These are phyloP conservation scores for Taphrina confusa DNA, from an alignment of 1,139 yeast species.

Conservation along the genomic window DNA sequence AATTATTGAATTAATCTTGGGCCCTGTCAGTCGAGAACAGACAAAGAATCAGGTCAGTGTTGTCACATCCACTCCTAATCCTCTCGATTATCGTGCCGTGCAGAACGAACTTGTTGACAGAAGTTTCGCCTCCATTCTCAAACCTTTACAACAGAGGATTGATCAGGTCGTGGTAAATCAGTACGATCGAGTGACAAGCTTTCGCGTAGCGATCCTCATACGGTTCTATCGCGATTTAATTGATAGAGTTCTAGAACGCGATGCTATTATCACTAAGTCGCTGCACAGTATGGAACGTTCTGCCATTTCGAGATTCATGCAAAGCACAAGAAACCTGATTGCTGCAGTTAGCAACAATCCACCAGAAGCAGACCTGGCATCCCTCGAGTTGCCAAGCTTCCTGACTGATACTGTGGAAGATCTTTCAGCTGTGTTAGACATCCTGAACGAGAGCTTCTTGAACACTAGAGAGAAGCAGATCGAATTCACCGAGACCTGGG, in stretches of 20 bases:
- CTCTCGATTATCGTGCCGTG: constrained; percentile 8
- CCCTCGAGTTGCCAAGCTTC: constrained; percentile 48
- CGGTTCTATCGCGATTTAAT: constrained; percentile 72
- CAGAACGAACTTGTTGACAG: constrained; percentile 27
- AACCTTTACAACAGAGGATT: constrained; percentile 47
- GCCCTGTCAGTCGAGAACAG: constrained; percentile 44
- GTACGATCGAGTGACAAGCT: constrained; percentile 56
- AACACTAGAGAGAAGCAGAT: constrained; percentile 42
- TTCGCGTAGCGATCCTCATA: constrained; percentile 63
- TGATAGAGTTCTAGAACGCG: constrained; percentile 48
- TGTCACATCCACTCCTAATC: background rate
- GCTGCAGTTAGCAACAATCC: constrained; percentile 32
- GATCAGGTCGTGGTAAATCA: constrained; percentile 73
- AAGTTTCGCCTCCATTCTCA: constrained; percentile 19
- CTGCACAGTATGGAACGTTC: constrained; percentile 36
- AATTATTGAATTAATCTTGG: constrained; percentile 60
- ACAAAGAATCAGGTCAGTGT: constrained; percentile 35
- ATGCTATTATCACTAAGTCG: constrained; percentile 22
- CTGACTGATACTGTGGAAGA: constrained; percentile 45
- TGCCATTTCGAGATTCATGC: constrained; percentile 39
- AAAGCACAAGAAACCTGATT: constrained; percentile 17
- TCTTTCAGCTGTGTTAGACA: constrained; percentile 45
- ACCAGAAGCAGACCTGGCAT: constrained; percentile 35
- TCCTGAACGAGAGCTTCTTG: constrained; percentile 46
- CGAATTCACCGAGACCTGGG: constrained; percentile 44